phyloP scores from a whole-genome alignment of 2,329 filamentous ascomycete species.

The Colletotrichum lupini region DNA sequence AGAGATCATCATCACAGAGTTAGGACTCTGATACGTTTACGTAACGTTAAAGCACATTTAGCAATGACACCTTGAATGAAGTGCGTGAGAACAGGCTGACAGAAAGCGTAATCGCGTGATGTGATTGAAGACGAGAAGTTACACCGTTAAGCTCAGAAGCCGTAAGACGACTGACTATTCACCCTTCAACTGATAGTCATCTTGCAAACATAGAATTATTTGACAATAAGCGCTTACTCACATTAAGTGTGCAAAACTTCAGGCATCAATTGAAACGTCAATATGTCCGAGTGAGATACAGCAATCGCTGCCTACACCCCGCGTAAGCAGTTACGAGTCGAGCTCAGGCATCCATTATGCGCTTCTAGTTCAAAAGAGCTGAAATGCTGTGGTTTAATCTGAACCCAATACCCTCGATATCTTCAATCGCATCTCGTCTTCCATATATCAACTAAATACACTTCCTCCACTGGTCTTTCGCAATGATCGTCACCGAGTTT shows the following conservation, averaged over 20 bases:
- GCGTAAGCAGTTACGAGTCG: slow-evolving; percentile 6
- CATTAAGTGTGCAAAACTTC: not conserved
- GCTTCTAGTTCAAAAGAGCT: not conserved
- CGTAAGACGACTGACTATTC: not conserved
- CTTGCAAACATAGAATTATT: not conserved
- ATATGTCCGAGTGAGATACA: not conserved
- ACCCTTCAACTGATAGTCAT: not conserved
- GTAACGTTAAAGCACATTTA: not conserved
- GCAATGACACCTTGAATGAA: not conserved
- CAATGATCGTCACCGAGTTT: slow-evolving; percentile 38
- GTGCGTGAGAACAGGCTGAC: not conserved
- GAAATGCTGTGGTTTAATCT: not conserved
- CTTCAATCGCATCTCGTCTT: no score
- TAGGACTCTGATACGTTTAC: slow-evolving; percentile 36
- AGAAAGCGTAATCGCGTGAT: not conserved
- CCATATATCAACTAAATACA: not conserved
- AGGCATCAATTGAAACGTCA: not conserved
- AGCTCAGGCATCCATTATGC: not conserved
- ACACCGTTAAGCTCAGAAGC: not conserved
- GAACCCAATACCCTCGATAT: not conserved
- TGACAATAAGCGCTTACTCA: not conserved
- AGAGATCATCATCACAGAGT: slow-evolving; percentile 51
- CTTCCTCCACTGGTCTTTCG: not conserved
- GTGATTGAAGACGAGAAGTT: not conserved
- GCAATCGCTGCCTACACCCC: not conserved